Evolutionary conservation across 768 basidiomycete species (phyloP).

Genomic region (Lyophyllum semitale): DNA sequence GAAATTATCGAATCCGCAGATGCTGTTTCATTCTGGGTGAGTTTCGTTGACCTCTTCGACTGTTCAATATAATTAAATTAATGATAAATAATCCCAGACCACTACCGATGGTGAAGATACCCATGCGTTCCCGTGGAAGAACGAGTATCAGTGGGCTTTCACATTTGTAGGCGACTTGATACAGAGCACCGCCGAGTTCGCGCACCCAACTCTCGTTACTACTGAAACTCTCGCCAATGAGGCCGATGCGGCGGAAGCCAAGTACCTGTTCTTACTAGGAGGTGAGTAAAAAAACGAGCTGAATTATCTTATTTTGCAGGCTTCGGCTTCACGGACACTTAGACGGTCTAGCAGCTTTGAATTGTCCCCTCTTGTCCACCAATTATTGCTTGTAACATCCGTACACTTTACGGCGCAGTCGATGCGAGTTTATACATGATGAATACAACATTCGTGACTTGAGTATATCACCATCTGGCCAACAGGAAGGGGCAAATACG

Average conservation of each 20-base stretch:
- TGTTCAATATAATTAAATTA: background rate
- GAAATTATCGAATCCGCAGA: slow-evolving; percentile 12
- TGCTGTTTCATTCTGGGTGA: slow-evolving; percentile 12
- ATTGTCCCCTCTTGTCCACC: too few relatives aligned
- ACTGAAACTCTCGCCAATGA: slow-evolving; percentile 10
- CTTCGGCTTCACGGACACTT: too few relatives aligned
- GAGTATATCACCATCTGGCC: too few relatives aligned
- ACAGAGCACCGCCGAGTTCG: slow-evolving; percentile 12
- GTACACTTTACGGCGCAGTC: too few relatives aligned
- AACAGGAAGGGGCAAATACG: too few relatives aligned
- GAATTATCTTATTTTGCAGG: too few relatives aligned
- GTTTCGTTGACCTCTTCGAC: background rate
- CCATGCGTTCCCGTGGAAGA: slow-evolving; percentile 14
- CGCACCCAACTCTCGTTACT: slow-evolving; percentile 10
- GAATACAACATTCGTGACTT: too few relatives aligned
- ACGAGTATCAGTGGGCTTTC: slow-evolving; percentile 20
- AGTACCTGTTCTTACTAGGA: background rate
- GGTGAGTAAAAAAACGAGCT: too few relatives aligned
- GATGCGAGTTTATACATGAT: too few relatives aligned
- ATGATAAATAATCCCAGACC: slow-evolving; percentile 1
- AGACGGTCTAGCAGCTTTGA: too few relatives aligned
- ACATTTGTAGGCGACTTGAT: slow-evolving; percentile 13
- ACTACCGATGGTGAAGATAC: slow-evolving; percentile 8
- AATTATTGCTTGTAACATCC: too few relatives aligned
- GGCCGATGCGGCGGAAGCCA: slow-evolving; percentile 7